A percentile compares a stretch with the other conserved stretches of the same genome.
Conservation (phyloP, 108 stramenopile species). For the Nannochloropsis salina region DNA sequence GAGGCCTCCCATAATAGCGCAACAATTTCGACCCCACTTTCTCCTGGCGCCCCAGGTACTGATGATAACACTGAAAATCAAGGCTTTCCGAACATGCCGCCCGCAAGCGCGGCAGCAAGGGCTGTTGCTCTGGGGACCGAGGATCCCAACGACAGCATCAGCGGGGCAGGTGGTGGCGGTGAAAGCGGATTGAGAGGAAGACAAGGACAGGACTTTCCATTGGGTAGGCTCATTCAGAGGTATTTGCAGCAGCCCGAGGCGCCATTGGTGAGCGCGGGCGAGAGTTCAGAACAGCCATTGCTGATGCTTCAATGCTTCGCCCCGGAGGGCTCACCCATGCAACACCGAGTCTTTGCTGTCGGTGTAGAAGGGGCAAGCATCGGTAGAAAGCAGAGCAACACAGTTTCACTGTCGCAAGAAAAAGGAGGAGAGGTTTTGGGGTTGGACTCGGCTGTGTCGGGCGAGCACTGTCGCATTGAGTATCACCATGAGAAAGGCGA, state of each 20-base stretch:
- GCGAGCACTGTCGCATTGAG: conserved; percentile 55
- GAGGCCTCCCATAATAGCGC: too few relatives aligned
- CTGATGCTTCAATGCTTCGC: conserved; percentile 55
- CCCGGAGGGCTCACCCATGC: conserved; percentile 59
- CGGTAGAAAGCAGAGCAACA: conserved; percentile 53
- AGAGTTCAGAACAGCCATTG: not conserved
- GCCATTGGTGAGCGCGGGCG: conserved; percentile 12
- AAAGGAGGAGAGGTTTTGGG: conserved; percentile 37
- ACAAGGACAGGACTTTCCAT: too few relatives aligned
- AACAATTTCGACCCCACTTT: not conserved
- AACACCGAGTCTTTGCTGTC: conserved; percentile 47
- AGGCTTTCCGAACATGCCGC: not conserved
- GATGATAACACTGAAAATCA: not conserved
- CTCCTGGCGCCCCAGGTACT: not conserved
- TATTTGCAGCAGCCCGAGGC: not conserved
- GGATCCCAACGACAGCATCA: not conserved
- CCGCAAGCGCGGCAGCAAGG: not conserved
- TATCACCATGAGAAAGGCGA: conserved; percentile 40
- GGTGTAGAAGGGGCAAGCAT: conserved; percentile 43
- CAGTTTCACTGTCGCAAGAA: conserved; percentile 44
- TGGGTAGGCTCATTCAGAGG: not conserved
- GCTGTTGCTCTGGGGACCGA: not conserved
- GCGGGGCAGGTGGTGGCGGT: not conserved
- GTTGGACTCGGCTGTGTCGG: conserved; percentile 54
- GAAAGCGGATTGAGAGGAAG: not conserved